Evolutionary conservation across 768 basidiomycete genomes (phyloP), one percentile per base, ranked within the genome.

Genomic region (Naganishia vaughanmartiniae): DNA sequence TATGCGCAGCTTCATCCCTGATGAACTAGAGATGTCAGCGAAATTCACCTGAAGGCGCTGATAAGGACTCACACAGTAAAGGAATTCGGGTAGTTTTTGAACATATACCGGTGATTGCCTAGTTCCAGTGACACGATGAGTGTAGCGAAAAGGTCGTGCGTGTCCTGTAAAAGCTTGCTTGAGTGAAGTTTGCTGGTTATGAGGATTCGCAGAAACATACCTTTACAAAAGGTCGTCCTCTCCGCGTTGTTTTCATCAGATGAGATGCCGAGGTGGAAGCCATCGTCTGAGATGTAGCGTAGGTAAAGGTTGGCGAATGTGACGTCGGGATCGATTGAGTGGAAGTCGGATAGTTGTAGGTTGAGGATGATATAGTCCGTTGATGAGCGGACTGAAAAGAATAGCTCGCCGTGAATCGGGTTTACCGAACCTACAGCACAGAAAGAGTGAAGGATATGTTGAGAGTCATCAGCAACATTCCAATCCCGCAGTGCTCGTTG

Each of bases 211-310:
- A 34, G 30, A 36, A 53, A 78, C 78, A 73, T 68, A 90, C 93
- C 87, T 94, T 95, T 82, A 94, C 87, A 82, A 89, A 96, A 17
- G 93, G 93, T 75, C 93, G 86, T 72, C 93, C 93, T 78, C 93
- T 88, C 85, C 92, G 92, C 80, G 93, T 95, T 17, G 91, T 95
- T 87, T 95, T 94, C 93, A 97, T 96, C 91, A 95, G 26, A 34
- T 69, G 68, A 9, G 60, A 85, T 34, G 85, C 83, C 80, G 77
- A 76, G 66, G 84, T 75, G 5, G 83, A 75, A 54, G 80, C 74
- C 84, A 83, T 84, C 48, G 76, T 76, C 70, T 4, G 7, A 7
- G 21, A n/a, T 51, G n/a, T 46, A 51, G 48, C 4, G 4, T 26
- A 51, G 21, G n/a, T 24, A 14, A 21, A 15, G 39, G 15, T 17